phyloP scores from a whole-genome alignment of 108 stramenopile species.

The Nitzschia sp. region DNA sequence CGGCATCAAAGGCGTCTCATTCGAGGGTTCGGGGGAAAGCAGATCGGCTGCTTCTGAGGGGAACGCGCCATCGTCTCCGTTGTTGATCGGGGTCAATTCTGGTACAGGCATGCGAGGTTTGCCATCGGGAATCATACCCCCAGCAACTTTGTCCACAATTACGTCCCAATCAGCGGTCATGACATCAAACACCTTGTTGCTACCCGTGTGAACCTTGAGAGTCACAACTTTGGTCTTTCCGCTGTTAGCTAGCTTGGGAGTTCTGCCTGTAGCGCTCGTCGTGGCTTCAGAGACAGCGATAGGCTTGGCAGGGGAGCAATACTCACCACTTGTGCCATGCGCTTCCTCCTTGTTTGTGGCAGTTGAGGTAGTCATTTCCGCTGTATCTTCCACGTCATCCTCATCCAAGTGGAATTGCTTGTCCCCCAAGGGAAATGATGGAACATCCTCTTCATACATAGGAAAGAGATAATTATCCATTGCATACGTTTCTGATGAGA shows the following conservation, averaged over 20 bases:
- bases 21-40: background rate
- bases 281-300: background rate
- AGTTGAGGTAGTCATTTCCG: background rate
- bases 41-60: constrained; percentile 4
- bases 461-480: background rate
- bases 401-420: background rate
- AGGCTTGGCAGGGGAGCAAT: no score
- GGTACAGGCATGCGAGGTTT: constrained; percentile 9
- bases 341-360: background rate
- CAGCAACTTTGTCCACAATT: constrained; percentile 23
- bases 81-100: background rate
- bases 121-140: constrained; percentile 41
- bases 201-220: background rate
- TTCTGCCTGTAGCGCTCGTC: background rate
- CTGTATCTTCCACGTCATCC: background rate
- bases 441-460: background rate
- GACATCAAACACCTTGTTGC: constrained; percentile 7
- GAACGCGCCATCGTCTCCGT: background rate
- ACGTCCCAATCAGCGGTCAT: constrained; percentile 34
- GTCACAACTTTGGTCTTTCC: constrained; percentile 18
- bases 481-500: no score
- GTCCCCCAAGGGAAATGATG: background rate
- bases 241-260: background rate
- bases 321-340: background rate
- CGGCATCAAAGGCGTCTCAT: background rate